Evolutionary conservation across 2,329 filamentous ascomycete species (phyloP).

Genomic region (Claviceps monticola): DNA sequence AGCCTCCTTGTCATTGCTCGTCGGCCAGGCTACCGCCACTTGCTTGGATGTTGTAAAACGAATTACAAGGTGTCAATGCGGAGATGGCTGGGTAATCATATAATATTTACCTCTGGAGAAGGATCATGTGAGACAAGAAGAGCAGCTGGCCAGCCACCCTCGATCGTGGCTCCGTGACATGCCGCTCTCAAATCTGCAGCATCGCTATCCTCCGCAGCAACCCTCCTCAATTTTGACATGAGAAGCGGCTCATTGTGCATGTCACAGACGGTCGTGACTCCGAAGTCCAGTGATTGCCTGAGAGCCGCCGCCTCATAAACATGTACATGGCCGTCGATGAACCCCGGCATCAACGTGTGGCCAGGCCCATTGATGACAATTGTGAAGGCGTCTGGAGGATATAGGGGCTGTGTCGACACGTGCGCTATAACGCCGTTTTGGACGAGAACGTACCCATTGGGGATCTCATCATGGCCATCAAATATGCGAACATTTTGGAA

Average conservation of each 20-base stretch:
- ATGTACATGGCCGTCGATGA: conserved; percentile 38
- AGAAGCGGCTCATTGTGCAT: conserved; percentile 28
- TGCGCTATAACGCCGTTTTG: conserved; percentile 25
- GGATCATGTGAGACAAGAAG: conserved; percentile 3
- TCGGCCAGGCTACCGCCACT: too few relatives aligned
- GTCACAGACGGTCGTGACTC: conserved; percentile 36
- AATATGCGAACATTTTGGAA: conserved; percentile 27
- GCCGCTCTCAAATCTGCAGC: conserved; percentile 34
- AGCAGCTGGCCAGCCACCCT: conserved; percentile 34
- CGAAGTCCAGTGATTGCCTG: conserved; percentile 31
- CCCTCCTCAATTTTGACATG: conserved; percentile 17
- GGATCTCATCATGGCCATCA: conserved; percentile 27
- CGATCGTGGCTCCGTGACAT: conserved; percentile 33
- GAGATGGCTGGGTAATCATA: not conserved
- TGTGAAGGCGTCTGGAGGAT: conserved; percentile 7
- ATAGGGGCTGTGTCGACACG: conserved; percentile 7
- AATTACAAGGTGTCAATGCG: too few relatives aligned
- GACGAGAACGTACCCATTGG: conserved; percentile 25
- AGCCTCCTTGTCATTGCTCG: not conserved
- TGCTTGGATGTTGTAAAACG: not conserved
- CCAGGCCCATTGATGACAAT: conserved; percentile 26
- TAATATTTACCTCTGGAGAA: conserved; percentile 3
- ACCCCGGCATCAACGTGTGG: conserved; percentile 32
- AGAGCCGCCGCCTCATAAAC: conserved; percentile 25
- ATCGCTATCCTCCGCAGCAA: conserved; percentile 13